A percentile compares a stretch with the other conserved stretches of the same genome.
phyloP scores from a whole-genome alignment of 768 basidiomycete genomes.

The Rubroboletus satanas region DNA sequence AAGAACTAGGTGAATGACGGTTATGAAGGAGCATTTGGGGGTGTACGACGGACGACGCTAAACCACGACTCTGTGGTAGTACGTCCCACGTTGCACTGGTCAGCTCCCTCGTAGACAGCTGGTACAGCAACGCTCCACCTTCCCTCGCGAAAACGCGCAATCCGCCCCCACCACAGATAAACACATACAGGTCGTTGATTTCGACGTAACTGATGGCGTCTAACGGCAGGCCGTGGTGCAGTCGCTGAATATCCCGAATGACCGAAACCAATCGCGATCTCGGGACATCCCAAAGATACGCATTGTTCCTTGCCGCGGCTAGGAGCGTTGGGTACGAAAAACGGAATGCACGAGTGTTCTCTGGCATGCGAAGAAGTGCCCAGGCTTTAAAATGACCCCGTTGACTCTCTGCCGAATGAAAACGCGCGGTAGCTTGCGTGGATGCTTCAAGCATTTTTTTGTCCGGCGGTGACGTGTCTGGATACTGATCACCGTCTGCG shows the following conservation, averaged over 20 bases:
- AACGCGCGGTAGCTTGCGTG: slow-evolving; percentile 14
- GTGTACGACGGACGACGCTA: slow-evolving; percentile 11
- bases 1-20: not conserved
- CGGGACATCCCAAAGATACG: slow-evolving; percentile 62
- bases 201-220: slow-evolving; percentile 62
- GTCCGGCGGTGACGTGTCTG: slow-evolving; percentile 33
- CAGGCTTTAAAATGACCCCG: slow-evolving; percentile 61
- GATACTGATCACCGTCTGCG: slow-evolving; percentile 22
- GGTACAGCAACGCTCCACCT: slow-evolving; percentile 42
- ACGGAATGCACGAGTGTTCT: slow-evolving; percentile 50
- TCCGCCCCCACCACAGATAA: slow-evolving; percentile 49
- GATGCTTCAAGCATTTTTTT: slow-evolving; percentile 25
- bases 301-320: slow-evolving; percentile 40
- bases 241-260: slow-evolving; percentile 20
- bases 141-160: slow-evolving; percentile 54
- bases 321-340: slow-evolving; percentile 66
- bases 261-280: slow-evolving; percentile 46
- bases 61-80: slow-evolving; percentile 11
- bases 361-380: slow-evolving; percentile 51
- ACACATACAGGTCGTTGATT: slow-evolving; percentile 51
- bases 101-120: slow-evolving; percentile 36
- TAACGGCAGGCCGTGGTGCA: slow-evolving; percentile 17
- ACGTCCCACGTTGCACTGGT: slow-evolving; percentile 37
- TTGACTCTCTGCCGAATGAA: slow-evolving; percentile 6
- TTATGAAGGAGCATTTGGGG: slow-evolving; percentile 21